These are phyloP conservation scores for Pyrenophora graminea DNA, from an alignment of 2,329 filamentous ascomycete species.

Conservation along the genomic window DNA sequence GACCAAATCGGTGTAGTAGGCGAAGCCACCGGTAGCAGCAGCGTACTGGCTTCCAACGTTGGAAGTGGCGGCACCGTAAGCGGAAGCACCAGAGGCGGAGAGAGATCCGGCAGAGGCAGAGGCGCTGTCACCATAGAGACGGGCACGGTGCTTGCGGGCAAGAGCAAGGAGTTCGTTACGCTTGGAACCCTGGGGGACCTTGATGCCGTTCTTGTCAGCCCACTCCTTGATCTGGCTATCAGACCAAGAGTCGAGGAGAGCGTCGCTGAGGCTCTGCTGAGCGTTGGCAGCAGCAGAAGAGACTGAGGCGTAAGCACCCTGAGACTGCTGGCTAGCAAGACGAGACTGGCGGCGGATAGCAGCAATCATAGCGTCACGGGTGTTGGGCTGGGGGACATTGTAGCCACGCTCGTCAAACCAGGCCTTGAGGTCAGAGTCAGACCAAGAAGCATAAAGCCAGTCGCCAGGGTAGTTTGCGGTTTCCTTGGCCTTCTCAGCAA, in stretches of 20 bases:
- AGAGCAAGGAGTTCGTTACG: conserved; percentile 87
- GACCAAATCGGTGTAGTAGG: conserved; percentile 48
- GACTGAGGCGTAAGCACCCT: conserved; percentile 52
- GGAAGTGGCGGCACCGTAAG: conserved; percentile 60
- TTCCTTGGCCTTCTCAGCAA: conserved; percentile 76
- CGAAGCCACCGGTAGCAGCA: conserved; percentile 60
- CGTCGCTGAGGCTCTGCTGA: conserved; percentile 76
- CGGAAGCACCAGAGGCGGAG: conserved; percentile 52
- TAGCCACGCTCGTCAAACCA: conserved; percentile 91
- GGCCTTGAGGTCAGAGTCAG: conserved; percentile 88
- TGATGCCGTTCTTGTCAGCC: conserved; percentile 85
- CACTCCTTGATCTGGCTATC: conserved; percentile 91
- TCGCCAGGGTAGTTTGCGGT: conserved; percentile 86
- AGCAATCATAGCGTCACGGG: conserved; percentile 85
- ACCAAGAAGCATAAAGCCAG: conserved; percentile 92
- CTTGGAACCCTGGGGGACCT: conserved; percentile 89
- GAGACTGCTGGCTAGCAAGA: conserved; percentile 71
- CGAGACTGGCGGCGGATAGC: conserved; percentile 89
- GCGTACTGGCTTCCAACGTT: conserved; percentile 14
- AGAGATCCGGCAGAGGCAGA: conserved; percentile 37
- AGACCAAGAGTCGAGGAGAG: conserved; percentile 86
- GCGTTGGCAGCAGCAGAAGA: conserved; percentile 61
- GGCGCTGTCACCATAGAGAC: conserved; percentile 69
- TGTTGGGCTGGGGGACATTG: conserved; percentile 80
- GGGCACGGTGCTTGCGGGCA: conserved; percentile 81